Base-by-base conservation (phyloP, 768 basidiomycete species). In the Psilocybe azurescens region DNA sequence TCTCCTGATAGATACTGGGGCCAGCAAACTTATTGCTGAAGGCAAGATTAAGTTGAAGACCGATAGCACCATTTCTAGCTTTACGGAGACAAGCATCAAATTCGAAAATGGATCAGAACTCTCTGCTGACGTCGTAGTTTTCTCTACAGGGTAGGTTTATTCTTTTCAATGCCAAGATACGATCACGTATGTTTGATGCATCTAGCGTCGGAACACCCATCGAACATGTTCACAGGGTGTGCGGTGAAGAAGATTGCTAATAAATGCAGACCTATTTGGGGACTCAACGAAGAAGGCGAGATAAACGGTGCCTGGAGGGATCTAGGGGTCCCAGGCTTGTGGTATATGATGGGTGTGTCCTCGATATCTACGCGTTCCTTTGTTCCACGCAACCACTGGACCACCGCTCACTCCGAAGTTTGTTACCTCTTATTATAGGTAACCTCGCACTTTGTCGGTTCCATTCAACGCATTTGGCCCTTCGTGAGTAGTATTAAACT, bases 11-110 rank as follows among this genome's bases (percentile, higher is more conserved):
- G 86, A 88, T 65, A 82, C 83, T 53, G 89, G 88, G 60, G 85
- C 81, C 3, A 82, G 82, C 60, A 81, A 86, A 69, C 75, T 85
- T 62, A 85, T 90, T 63, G 80, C 83, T 30, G 86, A 89, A 62
- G 86, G 88, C 20, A 86, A 89, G 71, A 89, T 91, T 76, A 89
- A 89, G 71, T 75, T 91, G 65, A 90, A 91, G 76, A 86, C 81
- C 71, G 87, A 86, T 61, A 76, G 78, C 56, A 73, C 72, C 32
- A 81, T 89, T 54, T 69, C 78, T 29, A 70, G 70, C 36, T 83
- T 85, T 69, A 83, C 79, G 0, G 69, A 77, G 62, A 74, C 68
- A 1, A 80, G 81, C 3, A 67, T 87, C 11, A 74, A 75, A 54
- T 87, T 87, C 62, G 79, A 79, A 53, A 74, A 86, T 61, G 83